Evolutionary conservation across 768 basidiomycete genomes (phyloP).

Genomic region (Gloeostereum incarnatum): DNA sequence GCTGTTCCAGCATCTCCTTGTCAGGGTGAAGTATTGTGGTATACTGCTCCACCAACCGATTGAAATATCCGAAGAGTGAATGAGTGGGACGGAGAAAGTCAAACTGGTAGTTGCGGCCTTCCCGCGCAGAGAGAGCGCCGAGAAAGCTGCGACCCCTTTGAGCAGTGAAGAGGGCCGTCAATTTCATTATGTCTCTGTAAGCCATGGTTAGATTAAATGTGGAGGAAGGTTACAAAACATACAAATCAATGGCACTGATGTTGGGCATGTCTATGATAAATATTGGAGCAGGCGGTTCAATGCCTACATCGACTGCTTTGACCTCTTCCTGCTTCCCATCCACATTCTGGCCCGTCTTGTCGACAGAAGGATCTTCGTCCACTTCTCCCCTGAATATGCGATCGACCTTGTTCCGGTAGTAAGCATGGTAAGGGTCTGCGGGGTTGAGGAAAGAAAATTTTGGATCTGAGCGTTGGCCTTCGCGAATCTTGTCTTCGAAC

Average conservation of each 20-base stretch:
- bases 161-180: constrained; percentile 94
- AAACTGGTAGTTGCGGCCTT: constrained; percentile 95
- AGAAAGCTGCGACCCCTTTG: constrained; percentile 85
- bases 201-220: constrained; percentile 5
- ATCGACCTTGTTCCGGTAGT: constrained; percentile 90
- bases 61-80: constrained; percentile 95
- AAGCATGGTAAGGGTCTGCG: constrained; percentile 95
- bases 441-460: constrained; percentile 99
- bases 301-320: constrained; percentile 46
- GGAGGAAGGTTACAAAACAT: constrained; percentile 22
- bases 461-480: constrained; percentile 92
- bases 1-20: constrained; percentile 58
- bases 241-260: constrained; percentile 87
- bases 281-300: constrained; percentile 71
- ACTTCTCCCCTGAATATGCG: constrained; percentile 69
- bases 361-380: constrained; percentile 48
- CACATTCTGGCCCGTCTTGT: constrained; percentile 23
- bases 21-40: constrained; percentile 81
- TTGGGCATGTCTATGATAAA: constrained; percentile 84
- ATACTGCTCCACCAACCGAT: constrained; percentile 95
- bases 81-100: constrained; percentile 95
- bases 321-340: constrained; percentile 25
- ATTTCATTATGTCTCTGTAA: constrained; percentile 84
- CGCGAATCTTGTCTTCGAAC: constrained; percentile 96
- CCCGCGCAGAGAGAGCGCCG: constrained; percentile 71